Base-by-base conservation (phyloP, 208 protist genomes). In the Trypanosoma platydactyli region DNA sequence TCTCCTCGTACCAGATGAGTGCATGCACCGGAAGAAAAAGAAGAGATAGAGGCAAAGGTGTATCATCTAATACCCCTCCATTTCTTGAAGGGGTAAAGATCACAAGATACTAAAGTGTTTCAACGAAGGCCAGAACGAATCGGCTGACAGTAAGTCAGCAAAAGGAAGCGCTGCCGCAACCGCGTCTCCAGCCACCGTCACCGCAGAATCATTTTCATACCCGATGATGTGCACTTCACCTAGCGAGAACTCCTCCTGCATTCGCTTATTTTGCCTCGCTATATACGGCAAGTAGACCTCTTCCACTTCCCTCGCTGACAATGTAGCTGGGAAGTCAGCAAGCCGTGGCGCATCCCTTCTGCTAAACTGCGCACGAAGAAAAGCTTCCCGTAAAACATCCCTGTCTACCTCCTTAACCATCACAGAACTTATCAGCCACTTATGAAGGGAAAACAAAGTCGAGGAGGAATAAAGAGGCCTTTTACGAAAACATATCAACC, bases 341-440 rank as follows among this genome's bases (percentile, higher is more conserved):
- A 79, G 24, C 29, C 58, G 73, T 27, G 84, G 86, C 33, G 73
- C 68, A 33, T 79, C 80, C 29, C 68, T 72, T 7, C 82, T 77
- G 9, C 63, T 52, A 68, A 91, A 84, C 61, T 94, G 86, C 29
- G 89, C 85, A 35, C 84, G 74, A 15, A 83, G 77, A 54, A 94
- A 83, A 11, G 86, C 84, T 64, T 94, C 89, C 9, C 30, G 51
- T 15, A 79, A 33, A 18, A 80, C 33, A 35, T 51, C 20, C 46
- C 49, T 75, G 35, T 75, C 46, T 6, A 64, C 22, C 1, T 44
- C 13, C 62, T 75, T 54, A 33, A 46, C 41, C 22, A 29, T 1
- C 27, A 11, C n/a, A 35, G 22, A 5, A 18, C 6, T 50, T 16
- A 20, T 40, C 15, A 51, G 51, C 12, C 20, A 53, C 0, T 30